Evolutionary conservation across 371 early-diverging fungal species (phyloP), one percentile per base, ranked within the genome.

Genomic region (Hamiltosporidium tvaerminnensis): DNA sequence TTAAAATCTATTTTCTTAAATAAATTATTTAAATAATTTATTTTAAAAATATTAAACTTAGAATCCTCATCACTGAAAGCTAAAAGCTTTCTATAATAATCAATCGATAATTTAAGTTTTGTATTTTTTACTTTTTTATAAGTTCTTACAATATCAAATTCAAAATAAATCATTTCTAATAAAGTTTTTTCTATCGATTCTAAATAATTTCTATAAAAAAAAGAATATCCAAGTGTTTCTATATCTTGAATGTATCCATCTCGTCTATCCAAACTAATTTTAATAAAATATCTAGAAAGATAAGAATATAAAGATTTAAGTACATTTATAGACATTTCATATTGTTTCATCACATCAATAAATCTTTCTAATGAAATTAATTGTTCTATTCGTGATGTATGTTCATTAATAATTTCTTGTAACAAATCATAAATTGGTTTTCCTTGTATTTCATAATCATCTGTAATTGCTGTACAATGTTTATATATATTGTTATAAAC

Each of bases 401-500:
- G 41, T 38, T 50, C 2, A 34, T 16, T 14, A 12, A 71, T 2
- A n/a, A 38, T 32, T 14, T 34, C 36, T 34, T 55, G 2, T 1
- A 71, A 39, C 7, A 59, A 10, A 16, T 67, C 55, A 49, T 71
- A 71, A 9, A 71, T 56, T 30, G 50, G 44, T 23, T 30, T 48
- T 12, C 71, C 71, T 32, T 54, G 49, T 10, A 67, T 71, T 32
- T 67, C 59, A 50, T 67, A 71, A 0, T 23, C 35, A 14, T 39
- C 36, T 31, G 64, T 55, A 33, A 30, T 10, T 38, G 44, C 55
- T 50, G 66, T 67, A 47, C 71, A 71, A 47, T 67, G 59, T 23
- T 23, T 47, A 55, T 71, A 71, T 10, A 71, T 62, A 30, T 53
- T 63, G 61, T 71, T 64, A 48, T 71, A 66, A 14, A 50, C 44